Conservation (phyloP, 2,329 filamentous ascomycete genomes). For the Cytospora chrysosperma region DNA sequence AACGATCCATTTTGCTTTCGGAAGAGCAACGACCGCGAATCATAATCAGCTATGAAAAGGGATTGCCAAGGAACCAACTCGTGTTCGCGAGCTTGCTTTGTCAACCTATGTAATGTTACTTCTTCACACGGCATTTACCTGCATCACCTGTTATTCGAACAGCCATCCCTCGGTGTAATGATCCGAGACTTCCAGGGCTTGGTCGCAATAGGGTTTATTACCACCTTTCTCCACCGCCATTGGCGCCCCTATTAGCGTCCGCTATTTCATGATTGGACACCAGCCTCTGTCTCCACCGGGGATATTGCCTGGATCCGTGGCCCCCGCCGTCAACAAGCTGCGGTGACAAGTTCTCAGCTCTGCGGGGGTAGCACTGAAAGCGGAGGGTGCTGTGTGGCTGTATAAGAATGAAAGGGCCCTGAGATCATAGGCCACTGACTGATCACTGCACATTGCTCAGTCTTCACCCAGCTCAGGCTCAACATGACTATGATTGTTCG, state of each 20-base stretch:
- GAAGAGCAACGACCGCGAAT: not conserved
- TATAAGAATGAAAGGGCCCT: not conserved
- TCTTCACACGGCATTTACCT: not conserved
- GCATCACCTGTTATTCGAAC: not conserved
- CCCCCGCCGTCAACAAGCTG: not conserved
- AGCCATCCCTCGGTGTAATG: constrained; percentile 1
- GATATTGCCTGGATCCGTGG: not conserved
- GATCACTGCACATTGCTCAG: not conserved
- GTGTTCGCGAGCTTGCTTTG: not conserved
- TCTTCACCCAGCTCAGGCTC: constrained; percentile 37
- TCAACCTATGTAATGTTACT: not conserved
- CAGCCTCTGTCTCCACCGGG: not conserved
- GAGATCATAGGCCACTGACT: not conserved
- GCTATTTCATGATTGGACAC: not conserved
- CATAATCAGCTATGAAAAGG: not conserved
- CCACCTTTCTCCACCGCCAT: not conserved
- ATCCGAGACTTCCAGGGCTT: not conserved
- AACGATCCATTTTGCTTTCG: not conserved
- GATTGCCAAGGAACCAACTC: not conserved
- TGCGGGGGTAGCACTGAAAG: not conserved
- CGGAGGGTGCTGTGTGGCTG: not conserved
- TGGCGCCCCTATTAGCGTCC: not conserved
- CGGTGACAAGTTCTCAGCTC: constrained; percentile 5
- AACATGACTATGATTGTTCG: constrained; percentile 37
- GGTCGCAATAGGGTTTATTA: not conserved